Base-by-base conservation (phyloP, 2,329 filamentous ascomycete genomes). In the Aotearoamyces nothofagi region DNA sequence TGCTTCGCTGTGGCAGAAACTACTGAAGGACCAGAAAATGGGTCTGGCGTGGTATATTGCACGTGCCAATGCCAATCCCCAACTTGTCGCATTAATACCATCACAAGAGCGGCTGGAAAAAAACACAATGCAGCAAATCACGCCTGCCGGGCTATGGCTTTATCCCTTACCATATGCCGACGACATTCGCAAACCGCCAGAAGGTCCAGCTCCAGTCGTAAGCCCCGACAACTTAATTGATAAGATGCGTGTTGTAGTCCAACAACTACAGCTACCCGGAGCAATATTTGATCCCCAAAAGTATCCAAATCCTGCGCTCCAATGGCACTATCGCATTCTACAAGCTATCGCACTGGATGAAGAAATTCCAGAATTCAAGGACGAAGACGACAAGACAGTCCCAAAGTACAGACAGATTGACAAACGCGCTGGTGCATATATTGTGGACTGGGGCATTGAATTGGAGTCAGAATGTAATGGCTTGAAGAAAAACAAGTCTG, bases 281-380 rank as follows among this genome's bases (percentile, higher is more conserved):
- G 84, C 69, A 5, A 62, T 69, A 17, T 98, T 92, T 47, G 78
- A 92, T 40, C 86, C 87, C 1, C 60, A 62, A 2, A 90, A 78
- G 45, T 96, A 94, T 45, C 82, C 90, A 0, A 98, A 98, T 37
- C 84, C 86, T 7, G 69, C 80, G 6, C 61, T 98, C 14, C 90
- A 98, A 55, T 98, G 87, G 86, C 90, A 96, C 56, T 98, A 96
- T 60, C 77, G 73, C 36, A 92, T 98, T 25, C 59, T 98, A 1
- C 90, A 98, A 54, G 78, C 81, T 5, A 65, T 94, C 33, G 90
- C 90, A 0, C 62, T 98, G 1, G 86, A 93, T 19, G 90, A 98
- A 49, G 86, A 94, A 40, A 57, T 92, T 1, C 86, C 86, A 0
- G 76, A 79, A 12, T 55, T 65, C 25, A 61, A 68, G 2, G 67